Evolutionary conservation across 306 rosid species (phyloP), one percentile per base, ranked within the genome.

Genomic region (Lupinus albus): DNA sequence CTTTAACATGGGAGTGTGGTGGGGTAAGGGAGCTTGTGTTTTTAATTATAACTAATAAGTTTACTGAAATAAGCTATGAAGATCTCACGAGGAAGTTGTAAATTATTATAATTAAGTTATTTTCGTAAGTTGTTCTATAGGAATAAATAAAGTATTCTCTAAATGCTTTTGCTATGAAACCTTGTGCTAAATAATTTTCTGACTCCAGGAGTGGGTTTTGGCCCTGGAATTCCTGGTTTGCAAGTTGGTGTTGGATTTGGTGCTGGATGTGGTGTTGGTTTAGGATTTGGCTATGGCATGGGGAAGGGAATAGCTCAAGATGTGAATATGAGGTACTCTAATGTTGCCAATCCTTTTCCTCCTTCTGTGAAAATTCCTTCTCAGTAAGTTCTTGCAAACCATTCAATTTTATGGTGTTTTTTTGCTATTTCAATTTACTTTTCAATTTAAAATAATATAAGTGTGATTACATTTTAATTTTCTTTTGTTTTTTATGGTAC

Each of bases 191-290:
- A 8, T n/a, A 12, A 5, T 38, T 71, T 64, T 49, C 45, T 73
- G 33, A 57, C 68, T 77, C 35, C 77, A 92, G 98, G 98, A 61
- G 87, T 77, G 62, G 98, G 98, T 42, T 10, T 89, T 42, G 98
- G 96, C 62, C 93, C 95, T 30, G 95, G 96, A 76, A 92, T 87
- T 76, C 96, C 93, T 17, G 96, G 96, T 30, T 54, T 92, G n/a
- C 93, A 89, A 75, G 47, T 89, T 77, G 98, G 89, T 57, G 47
- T 84, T 56, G 96, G 98, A 47, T 46, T 92, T 21, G 96, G 98
- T 70, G 95, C 86, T 70, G 96, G 96, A 42, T 92, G 96, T 61
- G 96, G 98, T 48, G 80, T 87, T 77, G 95, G 96, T 25, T 20
- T 92, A 50, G 96, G 98, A 54, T 89, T 89, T 73, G 98, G 98